phyloP scores from a whole-genome alignment of 225 moss, liverwort and hornwort genomes.

The Pseudisothecium myosuroides region DNA sequence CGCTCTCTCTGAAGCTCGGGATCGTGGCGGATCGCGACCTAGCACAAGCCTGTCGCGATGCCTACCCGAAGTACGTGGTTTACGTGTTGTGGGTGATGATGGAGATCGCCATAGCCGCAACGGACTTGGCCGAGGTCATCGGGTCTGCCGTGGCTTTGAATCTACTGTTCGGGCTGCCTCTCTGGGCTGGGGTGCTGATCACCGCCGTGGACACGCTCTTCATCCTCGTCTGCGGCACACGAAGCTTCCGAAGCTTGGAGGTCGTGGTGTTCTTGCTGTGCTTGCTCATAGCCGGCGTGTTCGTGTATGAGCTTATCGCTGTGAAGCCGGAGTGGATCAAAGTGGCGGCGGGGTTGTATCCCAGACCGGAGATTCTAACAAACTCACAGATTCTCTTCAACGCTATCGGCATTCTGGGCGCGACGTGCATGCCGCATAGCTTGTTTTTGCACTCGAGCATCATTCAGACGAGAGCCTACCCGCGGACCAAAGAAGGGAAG shows the following conservation, averaged over 20 bases:
- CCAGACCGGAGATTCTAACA: slow-evolving; percentile 45
- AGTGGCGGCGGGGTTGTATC: slow-evolving; percentile 49
- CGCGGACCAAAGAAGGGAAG: slow-evolving; percentile 74
- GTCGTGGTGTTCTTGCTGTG: slow-evolving; percentile 51
- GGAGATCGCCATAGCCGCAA: slow-evolving; percentile 87
- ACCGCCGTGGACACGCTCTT: slow-evolving; percentile 74
- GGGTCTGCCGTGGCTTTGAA: slow-evolving; percentile 88
- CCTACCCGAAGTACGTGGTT: slow-evolving; percentile 65
- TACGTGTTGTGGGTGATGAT: slow-evolving; percentile 69
- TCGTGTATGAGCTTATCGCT: slow-evolving; percentile 70
- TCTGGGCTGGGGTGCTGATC: slow-evolving; percentile 85
- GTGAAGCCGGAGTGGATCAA: slow-evolving; percentile 70
- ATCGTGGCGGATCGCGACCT: slow-evolving; percentile 84
- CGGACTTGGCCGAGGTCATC: slow-evolving; percentile 87
- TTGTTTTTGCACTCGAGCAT: slow-evolving; percentile 89
- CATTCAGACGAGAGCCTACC: slow-evolving; percentile 80
- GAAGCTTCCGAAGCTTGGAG: slow-evolving; percentile 72
- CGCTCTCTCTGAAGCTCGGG: slow-evolving; percentile 65
- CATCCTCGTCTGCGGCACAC: slow-evolving; percentile 61
- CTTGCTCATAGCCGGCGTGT: slow-evolving; percentile 55
- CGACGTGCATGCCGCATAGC: slow-evolving; percentile 93
- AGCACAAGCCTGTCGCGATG: slow-evolving; percentile 89
- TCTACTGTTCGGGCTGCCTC: slow-evolving; percentile 63
- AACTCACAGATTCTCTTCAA: slow-evolving; percentile 44
- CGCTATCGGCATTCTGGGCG: slow-evolving; percentile 79